These are phyloP conservation scores for Kodamaea derodonti DNA, from an alignment of 1,139 yeast genomes.

Conservation along the genomic window DNA sequence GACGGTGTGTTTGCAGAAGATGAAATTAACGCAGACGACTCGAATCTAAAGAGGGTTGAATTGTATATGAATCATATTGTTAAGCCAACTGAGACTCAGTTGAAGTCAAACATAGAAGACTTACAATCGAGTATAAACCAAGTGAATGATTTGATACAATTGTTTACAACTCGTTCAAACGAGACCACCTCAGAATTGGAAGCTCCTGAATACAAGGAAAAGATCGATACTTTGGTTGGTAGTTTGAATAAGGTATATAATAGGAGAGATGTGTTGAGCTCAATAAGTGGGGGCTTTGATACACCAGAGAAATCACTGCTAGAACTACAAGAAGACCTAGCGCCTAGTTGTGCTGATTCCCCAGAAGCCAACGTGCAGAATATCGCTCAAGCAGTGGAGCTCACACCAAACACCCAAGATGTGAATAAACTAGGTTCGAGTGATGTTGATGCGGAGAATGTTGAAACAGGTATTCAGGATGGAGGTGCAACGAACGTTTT, in stretches of 20 bases:
- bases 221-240: conserved; percentile 20
- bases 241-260: conserved; percentile 15
- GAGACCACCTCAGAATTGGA: conserved; percentile 6
- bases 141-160: conserved; percentile 7
- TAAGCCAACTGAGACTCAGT: conserved; percentile 11
- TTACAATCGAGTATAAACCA: conserved; percentile 7
- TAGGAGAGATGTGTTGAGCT: background rate
- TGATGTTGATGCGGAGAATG: no score
- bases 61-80: conserved; percentile 8
- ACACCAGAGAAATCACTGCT: no score
- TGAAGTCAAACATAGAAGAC: conserved; percentile 8
- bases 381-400: no score
- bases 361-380: no score
- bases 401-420: no score
- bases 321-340: no score
- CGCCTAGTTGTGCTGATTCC: no score
- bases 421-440: no score
- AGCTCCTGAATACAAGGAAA: conserved; percentile 15
- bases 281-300: no score
- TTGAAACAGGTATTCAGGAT: no score
- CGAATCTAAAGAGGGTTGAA: conserved; percentile 6
- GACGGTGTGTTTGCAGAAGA: conserved; percentile 15
- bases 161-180: conserved; percentile 7
- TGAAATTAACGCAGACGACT: conserved; percentile 2
- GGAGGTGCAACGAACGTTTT: no score